Conservation (phyloP, 139 green algal species). For the Coelastrella sp. region DNA sequence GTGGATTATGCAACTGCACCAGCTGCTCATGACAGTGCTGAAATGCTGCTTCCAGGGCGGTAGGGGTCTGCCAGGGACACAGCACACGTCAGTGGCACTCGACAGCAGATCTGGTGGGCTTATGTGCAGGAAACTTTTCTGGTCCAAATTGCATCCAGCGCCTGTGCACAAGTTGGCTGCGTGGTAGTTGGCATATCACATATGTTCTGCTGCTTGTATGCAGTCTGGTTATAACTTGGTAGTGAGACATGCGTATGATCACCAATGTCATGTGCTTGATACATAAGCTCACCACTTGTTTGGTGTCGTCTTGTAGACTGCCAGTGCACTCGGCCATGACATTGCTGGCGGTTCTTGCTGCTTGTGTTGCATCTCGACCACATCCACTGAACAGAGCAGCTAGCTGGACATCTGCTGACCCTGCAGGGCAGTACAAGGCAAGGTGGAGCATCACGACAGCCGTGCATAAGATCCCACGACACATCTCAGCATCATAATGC, state of each 20-base stretch:
- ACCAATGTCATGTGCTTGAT: no score
- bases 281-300: slow-evolving; percentile 15
- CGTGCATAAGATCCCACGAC: no score
- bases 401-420: background rate
- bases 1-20: background rate
- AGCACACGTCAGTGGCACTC: background rate
- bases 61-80: background rate
- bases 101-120: background rate
- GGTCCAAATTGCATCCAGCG: background rate
- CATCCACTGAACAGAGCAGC: slow-evolving; percentile 26
- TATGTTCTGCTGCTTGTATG: no score
- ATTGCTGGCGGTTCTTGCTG: background rate
- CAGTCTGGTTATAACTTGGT: no score
- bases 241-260: no score
- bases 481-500: no score
- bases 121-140: background rate
- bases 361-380: background rate
- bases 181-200: no score
- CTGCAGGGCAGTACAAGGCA: background rate
- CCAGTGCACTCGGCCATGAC: background rate
- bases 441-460: background rate
- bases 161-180: background rate
- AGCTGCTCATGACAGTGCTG: slow-evolving; percentile 32
- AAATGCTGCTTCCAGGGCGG: background rate
- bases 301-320: background rate